phyloP scores from a whole-genome alignment of 2,329 filamentous ascomycete species.

The Cercospora sesami region DNA sequence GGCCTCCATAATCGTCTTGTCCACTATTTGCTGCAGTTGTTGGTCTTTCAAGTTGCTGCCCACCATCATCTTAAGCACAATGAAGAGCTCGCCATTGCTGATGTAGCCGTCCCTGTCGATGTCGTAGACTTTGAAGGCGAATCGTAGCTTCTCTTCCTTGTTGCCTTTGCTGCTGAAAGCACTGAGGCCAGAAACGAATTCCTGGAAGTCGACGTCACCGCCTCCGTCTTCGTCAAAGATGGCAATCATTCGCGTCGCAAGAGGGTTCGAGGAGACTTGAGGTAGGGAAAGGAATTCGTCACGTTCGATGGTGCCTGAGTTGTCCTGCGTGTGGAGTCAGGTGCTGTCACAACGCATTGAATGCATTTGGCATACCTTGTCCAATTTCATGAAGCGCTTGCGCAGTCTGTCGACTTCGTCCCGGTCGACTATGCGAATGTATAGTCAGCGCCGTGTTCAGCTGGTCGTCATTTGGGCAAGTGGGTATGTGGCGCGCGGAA shows the following conservation, averaged over 20 bases:
- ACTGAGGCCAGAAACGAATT: slow-evolving; percentile 92
- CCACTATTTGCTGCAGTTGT: slow-evolving; percentile 97
- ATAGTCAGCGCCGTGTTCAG: slow-evolving; percentile 21
- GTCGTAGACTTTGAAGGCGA: slow-evolving; percentile 99
- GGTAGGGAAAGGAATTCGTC: slow-evolving; percentile 97
- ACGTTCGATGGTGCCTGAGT: slow-evolving; percentile 96
- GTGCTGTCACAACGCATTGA: background rate
- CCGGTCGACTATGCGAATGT: slow-evolving; percentile 70
- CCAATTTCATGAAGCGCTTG: slow-evolving; percentile 98
- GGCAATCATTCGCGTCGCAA: slow-evolving; percentile 97
- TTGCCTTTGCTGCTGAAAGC: slow-evolving; percentile 98
- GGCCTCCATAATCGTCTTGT: slow-evolving; percentile 99
- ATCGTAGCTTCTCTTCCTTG: slow-evolving; percentile 96
- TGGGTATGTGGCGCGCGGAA: background rate
- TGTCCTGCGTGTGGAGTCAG: slow-evolving; percentile 63
- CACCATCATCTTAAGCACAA: slow-evolving; percentile 99
- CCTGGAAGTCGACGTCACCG: slow-evolving; percentile 96
- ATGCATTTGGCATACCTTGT: slow-evolving; percentile 68
- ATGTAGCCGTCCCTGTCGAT: slow-evolving; percentile 99
- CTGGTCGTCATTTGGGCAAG: background rate
- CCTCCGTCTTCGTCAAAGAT: slow-evolving; percentile 99
- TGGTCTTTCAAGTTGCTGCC: slow-evolving; percentile 98
- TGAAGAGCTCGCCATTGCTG: slow-evolving; percentile 97
- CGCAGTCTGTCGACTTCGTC: slow-evolving; percentile 94
- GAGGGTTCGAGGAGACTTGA: slow-evolving; percentile 95